Base-by-base conservation (phyloP, 441 rosid species). In the Populus hybrid region DNA sequence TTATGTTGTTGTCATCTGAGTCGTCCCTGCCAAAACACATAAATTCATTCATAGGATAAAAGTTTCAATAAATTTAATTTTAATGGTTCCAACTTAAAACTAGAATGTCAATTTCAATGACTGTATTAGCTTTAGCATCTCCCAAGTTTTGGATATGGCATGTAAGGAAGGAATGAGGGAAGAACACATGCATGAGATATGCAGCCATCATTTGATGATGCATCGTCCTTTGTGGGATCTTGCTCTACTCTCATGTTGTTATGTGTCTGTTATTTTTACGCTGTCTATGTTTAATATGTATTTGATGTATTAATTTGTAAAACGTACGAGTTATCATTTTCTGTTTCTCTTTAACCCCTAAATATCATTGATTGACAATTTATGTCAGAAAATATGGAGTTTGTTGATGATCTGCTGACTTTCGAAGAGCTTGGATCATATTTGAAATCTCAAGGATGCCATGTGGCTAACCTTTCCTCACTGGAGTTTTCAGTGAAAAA, bases 381-480 rank as follows among this genome's bases (percentile, higher is more conserved):
- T 70, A 80, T 83, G 79, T 68, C 92, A 96, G 99, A 89, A 86
- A 94, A 96, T 83, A 79, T 96, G 90, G 99, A 94, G 87, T 90
- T 96, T 83, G 95, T 94, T 81, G 98, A 96, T 78, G 98, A 96
- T 87, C 85, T 90, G 50, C 38, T 87, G 82, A 92, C 99, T 50
- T 94, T 92, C 69, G 82, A 93, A 81, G 94, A 93, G 79, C 93
- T 96, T 75, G 92, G 87, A 16, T 79, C 80, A 50, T 90, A 88
- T 78, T 86, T 96, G 84, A 93, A 86, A 82, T 88, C 93, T 82
- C 87, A 86, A 77, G 96, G 98, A 74, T 92, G 90, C 73, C 92
- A 88, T 78, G 96, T 94, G 61, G 98, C 98, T 53, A 94, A 88
- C 84, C 99, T 96, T 83, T 94, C 96, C 71, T 94, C 98, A 2